Evolutionary conservation across 1,284 basidiomycete genomes (phyloP).

Genomic region (Apiotrichum sp.): DNA sequence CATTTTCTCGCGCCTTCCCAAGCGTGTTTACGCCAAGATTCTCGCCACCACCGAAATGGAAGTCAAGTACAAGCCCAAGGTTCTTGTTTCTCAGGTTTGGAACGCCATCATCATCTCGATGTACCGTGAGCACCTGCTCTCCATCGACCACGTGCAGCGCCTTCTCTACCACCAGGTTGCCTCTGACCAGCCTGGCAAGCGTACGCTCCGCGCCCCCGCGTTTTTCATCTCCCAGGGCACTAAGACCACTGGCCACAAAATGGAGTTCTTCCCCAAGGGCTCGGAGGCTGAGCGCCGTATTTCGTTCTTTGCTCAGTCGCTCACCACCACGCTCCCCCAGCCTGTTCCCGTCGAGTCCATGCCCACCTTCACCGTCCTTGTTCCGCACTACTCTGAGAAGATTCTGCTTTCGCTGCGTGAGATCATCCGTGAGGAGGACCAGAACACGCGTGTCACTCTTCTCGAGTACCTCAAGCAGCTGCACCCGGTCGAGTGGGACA

Average conservation of each 20-base stretch:
- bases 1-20: constrained; percentile 85
- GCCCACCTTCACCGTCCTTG: constrained; percentile 94
- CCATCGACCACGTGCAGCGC: constrained; percentile 91
- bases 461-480: constrained; percentile 97
- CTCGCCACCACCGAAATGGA: constrained; percentile 88
- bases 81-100: constrained; percentile 94
- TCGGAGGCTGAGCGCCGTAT: constrained; percentile 91
- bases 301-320: constrained; percentile 91
- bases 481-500: constrained; percentile 98
- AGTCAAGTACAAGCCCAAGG: constrained; percentile 95
- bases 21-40: constrained; percentile 89
- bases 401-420: constrained; percentile 87
- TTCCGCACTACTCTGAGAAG: constrained; percentile 95
- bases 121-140: constrained; percentile 94
- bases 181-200: constrained; percentile 69
- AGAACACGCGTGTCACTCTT: constrained; percentile 87
- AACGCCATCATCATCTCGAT: constrained; percentile 99
- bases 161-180: constrained; percentile 91
- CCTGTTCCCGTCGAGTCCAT: constrained; percentile 89
- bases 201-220: constrained; percentile 80
- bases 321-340: constrained; percentile 82
- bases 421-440: constrained; percentile 94
- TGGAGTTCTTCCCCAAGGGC: constrained; percentile 86
- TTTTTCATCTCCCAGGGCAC: constrained; percentile 85
- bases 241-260: constrained; percentile 66